phyloP scores from a whole-genome alignment of 345 rosid genomes.

The Brassica incana region DNA sequence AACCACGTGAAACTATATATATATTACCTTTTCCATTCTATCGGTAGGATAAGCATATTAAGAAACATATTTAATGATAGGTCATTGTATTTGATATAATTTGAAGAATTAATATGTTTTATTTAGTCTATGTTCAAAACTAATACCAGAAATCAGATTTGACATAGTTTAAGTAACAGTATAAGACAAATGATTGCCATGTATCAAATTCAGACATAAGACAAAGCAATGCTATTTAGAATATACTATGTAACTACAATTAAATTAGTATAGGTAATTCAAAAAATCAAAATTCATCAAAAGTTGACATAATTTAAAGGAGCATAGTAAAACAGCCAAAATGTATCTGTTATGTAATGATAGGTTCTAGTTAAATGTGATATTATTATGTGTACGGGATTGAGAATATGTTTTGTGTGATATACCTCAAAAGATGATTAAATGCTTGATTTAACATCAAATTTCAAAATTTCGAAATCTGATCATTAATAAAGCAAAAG shows the following conservation, averaged over 20 bases:
- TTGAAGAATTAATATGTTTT: not conserved
- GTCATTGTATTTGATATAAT: not conserved
- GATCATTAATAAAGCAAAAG: not conserved
- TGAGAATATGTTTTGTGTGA: not conserved
- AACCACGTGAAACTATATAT: not conserved
- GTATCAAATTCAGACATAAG: not conserved
- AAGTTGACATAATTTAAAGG: not conserved
- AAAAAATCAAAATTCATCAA: not conserved
- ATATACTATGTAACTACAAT: not conserved
- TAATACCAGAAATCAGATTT: not conserved
- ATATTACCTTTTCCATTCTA: not conserved
- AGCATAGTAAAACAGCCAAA: not conserved
- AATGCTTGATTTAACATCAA: not conserved
- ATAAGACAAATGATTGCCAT: not conserved
- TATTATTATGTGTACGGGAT: not conserved
- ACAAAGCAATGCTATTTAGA: not conserved
- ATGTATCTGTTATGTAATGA: not conserved
- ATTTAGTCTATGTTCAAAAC: not conserved
- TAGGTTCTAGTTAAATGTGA: not conserved
- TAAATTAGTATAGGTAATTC: not conserved
- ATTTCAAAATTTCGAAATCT: slow-evolving; percentile 6
- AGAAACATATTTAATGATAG: not conserved
- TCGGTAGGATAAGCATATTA: not conserved
- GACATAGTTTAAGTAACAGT: not conserved
- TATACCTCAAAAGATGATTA: not conserved